Evolutionary conservation across 768 basidiomycete species (phyloP).

Genomic region (Suillus plorans): DNA sequence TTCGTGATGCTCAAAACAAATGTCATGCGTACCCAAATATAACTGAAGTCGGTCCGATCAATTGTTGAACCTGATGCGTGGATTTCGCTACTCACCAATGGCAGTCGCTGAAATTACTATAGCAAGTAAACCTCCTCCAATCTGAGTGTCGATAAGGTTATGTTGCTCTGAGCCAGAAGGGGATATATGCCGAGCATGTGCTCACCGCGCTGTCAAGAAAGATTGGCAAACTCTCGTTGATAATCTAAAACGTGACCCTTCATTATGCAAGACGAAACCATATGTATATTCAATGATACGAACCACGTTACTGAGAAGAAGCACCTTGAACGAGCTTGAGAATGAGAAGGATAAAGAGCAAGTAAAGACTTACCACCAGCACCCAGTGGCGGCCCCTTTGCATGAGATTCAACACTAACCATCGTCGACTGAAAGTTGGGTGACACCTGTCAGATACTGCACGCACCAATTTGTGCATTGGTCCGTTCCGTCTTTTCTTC

Average conservation of each 20-base stretch:
- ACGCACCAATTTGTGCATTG: conserved; percentile 69
- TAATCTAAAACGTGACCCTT: conserved; percentile 43
- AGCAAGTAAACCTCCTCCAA: conserved; percentile 73
- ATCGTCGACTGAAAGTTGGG: conserved; percentile 6
- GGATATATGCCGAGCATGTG: background rate
- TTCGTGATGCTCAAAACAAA: background rate
- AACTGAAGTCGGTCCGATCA: conserved; percentile 41
- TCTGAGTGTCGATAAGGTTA: conserved; percentile 19
- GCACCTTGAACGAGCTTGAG: conserved; percentile 47
- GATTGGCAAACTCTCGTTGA: conserved; percentile 83
- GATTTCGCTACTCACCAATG: conserved; percentile 36
- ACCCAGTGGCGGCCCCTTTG: conserved; percentile 86
- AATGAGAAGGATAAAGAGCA: conserved; percentile 12
- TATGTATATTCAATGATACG: conserved; percentile 26
- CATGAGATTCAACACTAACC: conserved; percentile 53
- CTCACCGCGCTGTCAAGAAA: conserved; percentile 71
- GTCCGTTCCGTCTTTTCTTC: conserved; percentile 62
- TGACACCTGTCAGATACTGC: background rate
- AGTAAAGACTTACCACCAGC: conserved; percentile 67
- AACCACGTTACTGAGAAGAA: conserved; percentile 87
- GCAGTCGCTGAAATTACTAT: conserved; percentile 71
- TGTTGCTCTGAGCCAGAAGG: conserved; percentile 1
- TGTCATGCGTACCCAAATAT: conserved; percentile 68
- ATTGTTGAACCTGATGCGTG: conserved; percentile 7
- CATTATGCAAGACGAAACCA: background rate